Base-by-base conservation (phyloP, 768 basidiomycete genomes). In the Boletus rex-veris region DNA sequence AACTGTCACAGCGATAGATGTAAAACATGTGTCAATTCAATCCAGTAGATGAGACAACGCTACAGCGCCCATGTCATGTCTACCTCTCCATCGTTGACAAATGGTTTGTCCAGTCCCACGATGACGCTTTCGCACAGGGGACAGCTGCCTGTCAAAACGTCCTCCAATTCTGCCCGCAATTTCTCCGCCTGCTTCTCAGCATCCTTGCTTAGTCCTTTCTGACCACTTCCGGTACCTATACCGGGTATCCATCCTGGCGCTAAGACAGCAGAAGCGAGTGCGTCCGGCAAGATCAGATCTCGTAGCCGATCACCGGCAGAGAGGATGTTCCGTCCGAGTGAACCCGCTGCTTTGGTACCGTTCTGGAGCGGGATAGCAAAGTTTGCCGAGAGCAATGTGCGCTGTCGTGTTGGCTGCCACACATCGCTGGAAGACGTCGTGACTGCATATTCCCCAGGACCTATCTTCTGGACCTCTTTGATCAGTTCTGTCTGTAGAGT, bases 251-350 rank as follows among this genome's bases (percentile, higher is more conserved):
- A 91, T 16, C 77, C 77, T 15, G 88, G 86, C 6, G 86, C 80
- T 1, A 88, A 84, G 50, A 98, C 88, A 19, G 92, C 80, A 31
- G 83, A 81, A 28, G 92, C 94, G 14, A 98, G 79, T 4, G 93
- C 90, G 64, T 98, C 97, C 12, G 97, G 97, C 8, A 98, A 74
- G 63, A 99, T 96, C 47, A 98, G 76, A 68, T 98, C 94, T 40
- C 94, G 81, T 48, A 99, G 72, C 52, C 84, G 82, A 70, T 98
- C 96, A 5, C 93, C 91, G 1, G 93, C 93, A 19, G 88, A 90
- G 24, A 94, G 82, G 16, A 97, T 74, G 63, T 90, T 91, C 44
- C 87, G 81, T 11, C 89, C 88, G 37, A 92, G 74, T 10, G 84
- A 72, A 61, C 83, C 85, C 10, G 85, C 82, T 33, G 82, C 83